These are phyloP conservation scores for Seiridium cupressi DNA, from an alignment of 2,329 filamentous ascomycete species.

Conservation along the genomic window DNA sequence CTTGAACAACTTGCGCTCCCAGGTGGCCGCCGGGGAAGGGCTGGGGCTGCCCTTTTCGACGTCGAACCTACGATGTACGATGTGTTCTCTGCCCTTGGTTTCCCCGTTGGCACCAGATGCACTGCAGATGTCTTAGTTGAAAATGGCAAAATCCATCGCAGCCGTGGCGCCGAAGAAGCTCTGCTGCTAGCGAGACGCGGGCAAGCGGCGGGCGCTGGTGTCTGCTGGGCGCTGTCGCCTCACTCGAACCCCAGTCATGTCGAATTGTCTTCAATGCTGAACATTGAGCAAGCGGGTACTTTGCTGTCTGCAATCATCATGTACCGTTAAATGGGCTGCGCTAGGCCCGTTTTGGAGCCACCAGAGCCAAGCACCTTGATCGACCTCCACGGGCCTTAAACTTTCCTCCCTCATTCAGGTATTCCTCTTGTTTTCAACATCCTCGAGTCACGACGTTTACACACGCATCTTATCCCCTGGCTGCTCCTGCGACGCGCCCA, in stretches of 20 bases:
- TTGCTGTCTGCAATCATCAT: neutral
- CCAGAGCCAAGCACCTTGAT: conserved; percentile 9
- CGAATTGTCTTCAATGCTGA: neutral
- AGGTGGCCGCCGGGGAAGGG: neutral
- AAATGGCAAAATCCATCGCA: neutral
- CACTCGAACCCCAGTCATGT: conserved; percentile 5
- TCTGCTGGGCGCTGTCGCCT: conserved; percentile 2
- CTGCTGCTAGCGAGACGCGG: conserved; percentile 2
- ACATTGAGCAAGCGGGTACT: neutral
- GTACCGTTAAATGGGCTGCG: conserved; percentile 7
- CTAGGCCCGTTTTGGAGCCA: conserved; percentile 5
- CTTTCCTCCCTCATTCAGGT: conserved; percentile 10
- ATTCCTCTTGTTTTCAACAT: conserved; percentile 10
- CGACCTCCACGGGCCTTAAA: conserved; percentile 8
- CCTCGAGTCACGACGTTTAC: conserved; percentile 6
- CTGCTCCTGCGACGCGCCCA: neutral
- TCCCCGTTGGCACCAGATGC: neutral
- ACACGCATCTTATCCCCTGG: neutral
- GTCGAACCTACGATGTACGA: too few species aligned
- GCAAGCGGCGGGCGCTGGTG: conserved; percentile 3
- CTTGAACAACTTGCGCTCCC: neutral
- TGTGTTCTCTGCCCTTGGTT: neutral
- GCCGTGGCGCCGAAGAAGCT: conserved; percentile 1
- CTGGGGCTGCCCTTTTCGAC: too few species aligned
- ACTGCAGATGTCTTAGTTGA: neutral